A percentile compares a stretch with the other conserved stretches of the same genome.
phyloP scores from a whole-genome alignment of 1,284 basidiomycete genomes.

The Singerocomus rubriflavus region DNA sequence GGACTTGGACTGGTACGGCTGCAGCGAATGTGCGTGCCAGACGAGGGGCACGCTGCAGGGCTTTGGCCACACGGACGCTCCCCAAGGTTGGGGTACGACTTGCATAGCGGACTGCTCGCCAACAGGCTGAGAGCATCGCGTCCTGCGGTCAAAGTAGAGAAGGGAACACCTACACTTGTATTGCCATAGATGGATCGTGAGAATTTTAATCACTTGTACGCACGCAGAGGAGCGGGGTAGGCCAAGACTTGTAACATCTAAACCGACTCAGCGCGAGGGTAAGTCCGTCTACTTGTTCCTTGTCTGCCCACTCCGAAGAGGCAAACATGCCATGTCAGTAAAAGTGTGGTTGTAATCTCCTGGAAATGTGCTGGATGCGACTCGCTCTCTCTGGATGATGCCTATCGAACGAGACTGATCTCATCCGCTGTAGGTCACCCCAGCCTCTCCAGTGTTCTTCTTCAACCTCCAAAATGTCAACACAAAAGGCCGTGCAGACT shows the following conservation, averaged over 20 bases:
- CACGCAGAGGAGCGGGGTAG: no score
- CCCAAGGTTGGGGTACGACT: neutral
- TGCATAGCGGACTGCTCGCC: slow-evolving; percentile 15
- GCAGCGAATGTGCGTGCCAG: slow-evolving; percentile 15
- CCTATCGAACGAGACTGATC: slow-evolving; percentile 16
- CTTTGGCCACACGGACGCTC: neutral
- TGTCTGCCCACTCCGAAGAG: slow-evolving; percentile 1
- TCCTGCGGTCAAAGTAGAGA: neutral
- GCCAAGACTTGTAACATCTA: slow-evolving; percentile 29
- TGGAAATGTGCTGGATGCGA: slow-evolving; percentile 40
- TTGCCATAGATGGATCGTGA: slow-evolving; percentile 29
- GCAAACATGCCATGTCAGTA: neutral
- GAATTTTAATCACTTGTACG: no score
- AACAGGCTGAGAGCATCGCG: slow-evolving; percentile 21
- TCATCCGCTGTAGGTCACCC: slow-evolving; percentile 19
- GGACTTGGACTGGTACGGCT: slow-evolving; percentile 4
- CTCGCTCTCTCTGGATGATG: slow-evolving; percentile 37
- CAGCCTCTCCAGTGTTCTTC: slow-evolving; percentile 14
- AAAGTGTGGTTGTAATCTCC: slow-evolving; percentile 12
- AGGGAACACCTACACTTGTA: slow-evolving; percentile 2
- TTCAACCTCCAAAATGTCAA: slow-evolving; percentile 56
- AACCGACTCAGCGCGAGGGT: slow-evolving; percentile 41
- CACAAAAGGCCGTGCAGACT: slow-evolving; percentile 88
- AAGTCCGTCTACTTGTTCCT: slow-evolving; percentile 29
- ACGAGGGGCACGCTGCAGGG: neutral